These are phyloP conservation scores for Fusarium austroafricanum DNA, from an alignment of 2,329 filamentous ascomycete genomes.

Conservation along the genomic window DNA sequence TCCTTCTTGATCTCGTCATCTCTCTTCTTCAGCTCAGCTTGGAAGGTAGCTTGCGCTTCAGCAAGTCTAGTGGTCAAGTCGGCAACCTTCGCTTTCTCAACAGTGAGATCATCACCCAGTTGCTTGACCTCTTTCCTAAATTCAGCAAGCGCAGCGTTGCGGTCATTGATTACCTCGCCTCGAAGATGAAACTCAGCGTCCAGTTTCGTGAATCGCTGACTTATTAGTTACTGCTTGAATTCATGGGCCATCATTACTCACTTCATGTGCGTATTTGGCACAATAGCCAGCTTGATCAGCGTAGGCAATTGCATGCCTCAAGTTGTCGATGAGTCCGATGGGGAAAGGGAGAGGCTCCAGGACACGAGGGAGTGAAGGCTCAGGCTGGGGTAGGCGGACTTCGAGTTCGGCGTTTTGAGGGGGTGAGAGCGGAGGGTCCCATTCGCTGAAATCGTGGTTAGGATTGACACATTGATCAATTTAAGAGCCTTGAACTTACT, in stretches of 20 bases:
- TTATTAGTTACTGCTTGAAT: neutral
- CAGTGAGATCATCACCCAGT: neutral
- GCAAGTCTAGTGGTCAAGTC: neutral
- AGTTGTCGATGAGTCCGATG: slow-evolving; percentile 20
- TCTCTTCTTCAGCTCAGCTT: neutral
- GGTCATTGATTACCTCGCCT: neutral
- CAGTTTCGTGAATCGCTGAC: neutral
- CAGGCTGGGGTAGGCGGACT: slow-evolving; percentile 20
- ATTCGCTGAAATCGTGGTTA: neutral
- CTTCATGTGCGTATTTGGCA: slow-evolving; percentile 3
- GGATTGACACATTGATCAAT: rapidly evolving
- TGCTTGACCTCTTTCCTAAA: neutral
- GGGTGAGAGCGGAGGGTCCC: neutral
- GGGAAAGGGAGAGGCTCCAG: slow-evolving; percentile 30
- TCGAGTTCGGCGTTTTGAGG: slow-evolving; percentile 17
- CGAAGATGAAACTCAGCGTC: neutral
- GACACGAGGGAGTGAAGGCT: slow-evolving; percentile 12
- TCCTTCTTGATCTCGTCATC: neutral
- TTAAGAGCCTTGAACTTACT: slow-evolving; percentile 9
- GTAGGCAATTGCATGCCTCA: slow-evolving; percentile 19
- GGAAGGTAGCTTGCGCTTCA: neutral
- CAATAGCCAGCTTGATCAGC: slow-evolving; percentile 28
- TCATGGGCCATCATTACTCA: rapidly evolving
- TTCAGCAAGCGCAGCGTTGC: neutral
- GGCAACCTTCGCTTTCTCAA: neutral